phyloP scores from a whole-genome alignment of 78 protist species.

The slime mould (Dictyostelium discoideum) region DNA sequence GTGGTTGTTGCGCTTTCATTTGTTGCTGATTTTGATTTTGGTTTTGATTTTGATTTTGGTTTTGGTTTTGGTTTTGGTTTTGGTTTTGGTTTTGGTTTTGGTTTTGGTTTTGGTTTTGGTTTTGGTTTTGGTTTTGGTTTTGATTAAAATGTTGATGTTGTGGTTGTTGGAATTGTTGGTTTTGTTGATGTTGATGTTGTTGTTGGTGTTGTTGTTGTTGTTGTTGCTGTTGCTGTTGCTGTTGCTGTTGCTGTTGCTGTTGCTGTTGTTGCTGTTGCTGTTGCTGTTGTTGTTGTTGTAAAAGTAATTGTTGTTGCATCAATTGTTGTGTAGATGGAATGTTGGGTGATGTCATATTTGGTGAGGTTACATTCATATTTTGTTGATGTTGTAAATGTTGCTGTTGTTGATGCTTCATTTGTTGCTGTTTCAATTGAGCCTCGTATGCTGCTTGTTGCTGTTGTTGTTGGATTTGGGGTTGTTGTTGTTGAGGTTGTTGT shows the following conservation, averaged over 20 bases:
- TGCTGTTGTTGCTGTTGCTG: not conserved
- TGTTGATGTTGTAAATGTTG: conserved; percentile 13
- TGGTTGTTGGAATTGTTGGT: not conserved
- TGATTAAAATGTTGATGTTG: not conserved
- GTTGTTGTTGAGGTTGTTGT: not conserved
- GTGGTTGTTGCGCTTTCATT: not conserved
- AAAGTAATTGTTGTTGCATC: not conserved
- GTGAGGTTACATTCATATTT: not conserved
- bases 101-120: not conserved
- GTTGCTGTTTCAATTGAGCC: not conserved
- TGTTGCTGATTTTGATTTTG: not conserved
- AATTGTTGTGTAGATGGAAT: not conserved
- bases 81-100: not conserved
- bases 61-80: not conserved
- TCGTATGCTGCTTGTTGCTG: not conserved
- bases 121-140: not conserved
- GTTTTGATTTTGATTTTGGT: not conserved
- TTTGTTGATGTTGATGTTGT: not conserved
- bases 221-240: not conserved
- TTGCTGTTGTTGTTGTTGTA: not conserved
- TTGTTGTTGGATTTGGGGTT: no score
- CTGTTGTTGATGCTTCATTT: not conserved
- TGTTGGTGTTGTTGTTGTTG: not conserved
- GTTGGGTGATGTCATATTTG: not conserved
- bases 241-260: not conserved